Percentiles rank a stretch among this genome's conserved stretches.
phyloP scores from a whole-genome alignment of 2,329 filamentous ascomycete species.

The Pyrenophora graminea region DNA sequence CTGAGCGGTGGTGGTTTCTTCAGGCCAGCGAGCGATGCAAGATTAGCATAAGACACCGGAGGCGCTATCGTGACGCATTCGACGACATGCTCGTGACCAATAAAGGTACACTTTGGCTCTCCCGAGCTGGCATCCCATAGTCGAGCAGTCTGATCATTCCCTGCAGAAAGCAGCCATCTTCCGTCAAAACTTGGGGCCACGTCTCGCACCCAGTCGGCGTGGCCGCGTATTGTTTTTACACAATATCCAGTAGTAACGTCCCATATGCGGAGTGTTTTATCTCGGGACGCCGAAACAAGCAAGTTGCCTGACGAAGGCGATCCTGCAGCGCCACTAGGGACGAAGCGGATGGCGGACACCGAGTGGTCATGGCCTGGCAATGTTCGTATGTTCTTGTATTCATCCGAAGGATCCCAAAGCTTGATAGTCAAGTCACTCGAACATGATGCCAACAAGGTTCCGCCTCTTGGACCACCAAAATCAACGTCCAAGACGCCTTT shows the following conservation, averaged over 20 bases:
- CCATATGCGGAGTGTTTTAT: conserved; percentile 86
- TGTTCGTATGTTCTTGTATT: conserved; percentile 94
- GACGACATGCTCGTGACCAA: conserved; percentile 84
- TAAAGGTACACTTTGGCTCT: conserved; percentile 77
- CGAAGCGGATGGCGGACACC: conserved; percentile 85
- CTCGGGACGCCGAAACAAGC: conserved; percentile 82
- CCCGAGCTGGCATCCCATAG: conserved; percentile 81
- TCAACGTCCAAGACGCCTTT: conserved; percentile 87
- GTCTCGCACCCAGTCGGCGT: conserved; percentile 89
- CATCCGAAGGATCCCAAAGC: conserved; percentile 87
- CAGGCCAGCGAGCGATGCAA: conserved; percentile 76
- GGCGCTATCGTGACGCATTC: conserved; percentile 89
- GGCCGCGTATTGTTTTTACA: conserved; percentile 84
- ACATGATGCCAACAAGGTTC: conserved; percentile 79
- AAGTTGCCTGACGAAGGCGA: conserved; percentile 80
- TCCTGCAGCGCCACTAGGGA: conserved; percentile 79
- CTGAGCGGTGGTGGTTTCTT: conserved; percentile 78
- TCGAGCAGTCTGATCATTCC: conserved; percentile 78
- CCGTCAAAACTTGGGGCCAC: conserved; percentile 83
- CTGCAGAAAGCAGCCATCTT: conserved; percentile 78
- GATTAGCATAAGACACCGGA: conserved; percentile 73
- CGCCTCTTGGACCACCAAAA: conserved; percentile 82
- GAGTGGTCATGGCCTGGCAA: conserved; percentile 91
- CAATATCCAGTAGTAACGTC: conserved; percentile 92
- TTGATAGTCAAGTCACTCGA: conserved; percentile 92